Base-by-base conservation (phyloP, 768 basidiomycete species). In the Leucosporidium scottii region DNA sequence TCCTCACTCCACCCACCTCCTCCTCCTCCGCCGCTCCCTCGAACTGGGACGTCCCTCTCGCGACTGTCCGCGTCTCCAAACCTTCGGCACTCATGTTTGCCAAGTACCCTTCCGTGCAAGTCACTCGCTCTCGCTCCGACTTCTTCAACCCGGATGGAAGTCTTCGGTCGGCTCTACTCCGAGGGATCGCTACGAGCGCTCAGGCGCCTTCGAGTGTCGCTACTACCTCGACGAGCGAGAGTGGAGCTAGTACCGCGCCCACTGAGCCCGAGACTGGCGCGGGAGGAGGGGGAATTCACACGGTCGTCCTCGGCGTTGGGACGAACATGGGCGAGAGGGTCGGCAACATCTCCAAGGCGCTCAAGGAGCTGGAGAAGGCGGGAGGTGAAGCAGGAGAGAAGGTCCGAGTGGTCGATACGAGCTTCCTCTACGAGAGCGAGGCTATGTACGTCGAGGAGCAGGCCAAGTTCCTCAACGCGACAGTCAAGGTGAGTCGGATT, bases 381-480 rank as follows among this genome's bases (percentile, higher is more conserved):
- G 49, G 66, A 23, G 28, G 62, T 60, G 71, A 61, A 18, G 68
- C 77, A 18, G 84, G 84, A 0, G 39, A 44, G 39, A 72, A 72
- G 31, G 77, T 82, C 3, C 75, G 74, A 21, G 81, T 94, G 34
- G 78, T 86, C 27, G 83, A 90, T 73, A 93, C 91, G 1, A 92
- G 91, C 75, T 90, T 92, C 78, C 76, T 97, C 80, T 98, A 97
- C 76, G 89, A 97, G 78, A 93, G 89, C 25, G 82, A 87, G 17
- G 91, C 96, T 0, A 98, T 99, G 96, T 98, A 99, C 76, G 88
- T 94, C 53, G 84, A 84, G 17, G 87, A 96, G 65, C 96, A 99
- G 77, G 88, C 87, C 18, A 80, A 82, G 47, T 98, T 97, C 79
- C 83, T 89, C 67, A 99, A 97, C 75, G 89, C 90, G 71, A 90